Base-by-base conservation (phyloP, 2,329 filamentous ascomycete genomes). In the Verticillium dahliae region DNA sequence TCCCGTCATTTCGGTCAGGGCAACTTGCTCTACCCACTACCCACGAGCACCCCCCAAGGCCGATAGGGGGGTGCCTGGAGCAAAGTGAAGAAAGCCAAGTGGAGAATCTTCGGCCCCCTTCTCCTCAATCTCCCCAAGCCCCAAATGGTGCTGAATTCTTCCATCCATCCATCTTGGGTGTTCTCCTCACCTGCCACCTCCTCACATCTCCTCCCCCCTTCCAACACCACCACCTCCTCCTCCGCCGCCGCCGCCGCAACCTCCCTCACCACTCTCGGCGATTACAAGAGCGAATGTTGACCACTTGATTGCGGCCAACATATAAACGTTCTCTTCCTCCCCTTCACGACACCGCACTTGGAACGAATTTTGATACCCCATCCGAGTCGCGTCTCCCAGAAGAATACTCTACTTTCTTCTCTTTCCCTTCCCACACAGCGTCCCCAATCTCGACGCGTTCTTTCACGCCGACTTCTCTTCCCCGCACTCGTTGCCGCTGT, bases 121-220 rank as follows among this genome's bases (percentile, higher is more conserved):
- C 57, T 58, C 57, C 57, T 58, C 57, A 58, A 58, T 58, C 57
- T 58, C 57, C 38, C 57, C 57, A 45, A 34, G 38, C 57, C 57
- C 27, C 56, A 50, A 50, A n/a, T 50, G 15, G 18, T 50, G 45
- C n/a, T 50, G 45, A 50, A 50, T 50, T 50, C 45, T 50, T 50
- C 45, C 45, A 50, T 50, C 45, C 45, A 50, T 50, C 45, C 45
- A 50, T 50, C 45, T 50, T 50, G 45, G 34, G 34, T 37, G 33
- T 37, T 58, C 31, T 56, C 27, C 50, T 39, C 3, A 41, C 27
- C 50, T 27, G 27, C 33, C 9, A 41, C 31, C 33, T 57, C 37
- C 35, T 52, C 50, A 41, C 54, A 41, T 57, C 37, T 55, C 50
- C 31, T 54, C 27, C 27, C 27, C 27, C 27, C 27, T 27, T 27